Base-by-base conservation (phyloP, 2,329 filamentous ascomycete species). In the Acephala macrosclerotiorum region DNA sequence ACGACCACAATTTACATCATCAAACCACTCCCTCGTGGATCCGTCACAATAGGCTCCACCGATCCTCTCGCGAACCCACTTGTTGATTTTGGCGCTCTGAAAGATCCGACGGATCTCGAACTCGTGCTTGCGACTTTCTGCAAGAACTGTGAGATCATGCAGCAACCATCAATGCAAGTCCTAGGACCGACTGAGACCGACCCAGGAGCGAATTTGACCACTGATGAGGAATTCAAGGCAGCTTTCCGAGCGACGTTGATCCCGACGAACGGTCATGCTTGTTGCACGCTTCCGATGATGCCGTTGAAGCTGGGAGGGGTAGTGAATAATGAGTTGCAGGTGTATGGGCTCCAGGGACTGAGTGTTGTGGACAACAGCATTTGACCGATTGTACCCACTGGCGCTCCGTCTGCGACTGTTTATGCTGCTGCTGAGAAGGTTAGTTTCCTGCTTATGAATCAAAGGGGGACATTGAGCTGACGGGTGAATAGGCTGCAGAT, bases 221-320 rank as follows among this genome's bases (percentile, higher is more conserved):
- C 29, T 18, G 93, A 91, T 0, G 91, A 93, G 8, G 91, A 94
- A 61, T 81, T 97, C 69, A 97, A 96, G 77, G 85, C 86, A 40
- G 87, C 89, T 40, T 80, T 97, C 53, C 84, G 85, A 14, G 84
- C 83, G 35, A 85, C 91, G 20, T 79, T 93, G 64, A 85, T 88
- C 75, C 86, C 91, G 20, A 71, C 80, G 2, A 79, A 80, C 60
- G 82, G 79, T 61, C 82, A 84, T 73, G 78, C 79, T 11, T 68
- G 67, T 47, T 68, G 70, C 25, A 63, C 70, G 1, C 42, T 64
- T 3, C 38, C 70, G 3, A 71, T 71, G 68, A 59, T 65, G 64
- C 53, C 64, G 29, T 20, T 49, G 47, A 75, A 76, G 40, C 66
- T 74, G 49, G 75, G 72, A n/a, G 78, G 77, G 25, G 77, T 79